Evolutionary conservation across 2,329 filamentous ascomycete genomes (phyloP).

Genomic region (Exserohilum rostratum): DNA sequence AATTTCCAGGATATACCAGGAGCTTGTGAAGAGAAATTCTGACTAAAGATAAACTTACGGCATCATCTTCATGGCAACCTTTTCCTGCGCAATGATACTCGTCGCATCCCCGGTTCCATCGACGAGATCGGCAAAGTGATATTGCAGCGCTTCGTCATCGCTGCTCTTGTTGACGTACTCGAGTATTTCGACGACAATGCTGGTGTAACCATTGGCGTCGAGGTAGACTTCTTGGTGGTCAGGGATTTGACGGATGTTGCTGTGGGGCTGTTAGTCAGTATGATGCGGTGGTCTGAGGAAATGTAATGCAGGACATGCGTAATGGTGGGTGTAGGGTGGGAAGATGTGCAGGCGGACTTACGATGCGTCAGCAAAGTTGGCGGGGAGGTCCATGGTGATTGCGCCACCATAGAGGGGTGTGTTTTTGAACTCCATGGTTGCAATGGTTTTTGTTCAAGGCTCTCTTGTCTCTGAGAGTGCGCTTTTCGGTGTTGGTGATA

Average conservation of each 20-base stretch:
- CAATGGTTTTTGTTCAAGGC: background rate
- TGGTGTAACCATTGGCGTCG: slow-evolving; percentile 80
- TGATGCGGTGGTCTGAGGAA: background rate
- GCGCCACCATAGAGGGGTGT: slow-evolving; percentile 75
- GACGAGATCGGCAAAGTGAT: slow-evolving; percentile 58
- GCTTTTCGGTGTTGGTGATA: background rate
- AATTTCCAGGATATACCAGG: too few relatives aligned
- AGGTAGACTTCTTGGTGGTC: slow-evolving; percentile 94
- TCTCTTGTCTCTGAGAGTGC: background rate
- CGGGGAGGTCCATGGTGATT: slow-evolving; percentile 70
- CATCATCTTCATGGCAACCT: slow-evolving; percentile 41
- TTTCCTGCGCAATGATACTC: slow-evolving; percentile 41
- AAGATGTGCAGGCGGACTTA: slow-evolving; percentile 46
- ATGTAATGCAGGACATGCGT: background rate
- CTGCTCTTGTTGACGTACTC: slow-evolving; percentile 75
- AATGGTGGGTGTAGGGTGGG: slow-evolving; percentile 1
- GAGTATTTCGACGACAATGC: slow-evolving; percentile 87
- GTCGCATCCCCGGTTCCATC: slow-evolving; percentile 44
- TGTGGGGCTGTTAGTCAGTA: slow-evolving; percentile 42
- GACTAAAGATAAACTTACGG: too few relatives aligned
- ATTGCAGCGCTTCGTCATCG: slow-evolving; percentile 68
- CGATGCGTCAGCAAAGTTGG: slow-evolving; percentile 75
- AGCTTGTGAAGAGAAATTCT: too few relatives aligned
- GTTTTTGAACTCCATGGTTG: slow-evolving; percentile 57
- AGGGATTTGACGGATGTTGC: slow-evolving; percentile 75